Evolutionary conservation across 345 rosid species (phyloP).

Genomic region (Corchorus capsularis): DNA sequence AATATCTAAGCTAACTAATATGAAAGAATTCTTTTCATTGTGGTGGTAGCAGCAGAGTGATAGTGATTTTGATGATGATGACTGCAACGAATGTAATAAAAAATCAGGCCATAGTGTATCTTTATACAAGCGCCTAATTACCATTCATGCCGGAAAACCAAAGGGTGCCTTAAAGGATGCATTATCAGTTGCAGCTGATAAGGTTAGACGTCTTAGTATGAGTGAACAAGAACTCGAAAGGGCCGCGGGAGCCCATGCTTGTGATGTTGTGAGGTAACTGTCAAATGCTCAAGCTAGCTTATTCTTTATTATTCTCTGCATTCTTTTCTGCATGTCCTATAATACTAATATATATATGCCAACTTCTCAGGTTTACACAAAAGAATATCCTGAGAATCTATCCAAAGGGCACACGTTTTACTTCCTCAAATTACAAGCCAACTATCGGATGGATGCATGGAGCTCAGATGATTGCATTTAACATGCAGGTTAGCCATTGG

Average conservation of each 20-base stretch:
- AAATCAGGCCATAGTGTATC: constrained; percentile 19
- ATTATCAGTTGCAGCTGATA: constrained; percentile 19
- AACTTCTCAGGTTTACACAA: constrained; percentile 72
- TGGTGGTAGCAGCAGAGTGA: constrained; percentile 1
- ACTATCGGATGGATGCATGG: constrained; percentile 95
- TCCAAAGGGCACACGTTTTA: constrained; percentile 82
- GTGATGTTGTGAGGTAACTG: constrained; percentile 46
- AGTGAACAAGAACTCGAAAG: constrained; percentile 50
- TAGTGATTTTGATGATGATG: constrained; percentile 34
- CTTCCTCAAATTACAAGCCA: constrained; percentile 92
- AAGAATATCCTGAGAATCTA: constrained; percentile 76
- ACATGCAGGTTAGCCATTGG: constrained; percentile 69
- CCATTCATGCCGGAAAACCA: constrained; percentile 44
- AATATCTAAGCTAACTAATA: background rate
- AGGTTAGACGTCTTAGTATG: constrained; percentile 52
- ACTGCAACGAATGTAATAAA: constrained; percentile 12
- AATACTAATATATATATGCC: background rate
- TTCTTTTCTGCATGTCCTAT: constrained; percentile 6
- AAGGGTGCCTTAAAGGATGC: constrained; percentile 30
- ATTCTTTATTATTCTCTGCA: background rate
- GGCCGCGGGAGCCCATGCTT: constrained; percentile 35
- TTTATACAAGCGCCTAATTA: constrained; percentile 33
- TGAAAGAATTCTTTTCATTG: background rate
- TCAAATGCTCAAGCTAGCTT: background rate
- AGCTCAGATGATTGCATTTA: constrained; percentile 98